Evolutionary conservation across 2,329 filamentous ascomycete genomes (phyloP).

Genomic region (Canariomyces notabilis): DNA sequence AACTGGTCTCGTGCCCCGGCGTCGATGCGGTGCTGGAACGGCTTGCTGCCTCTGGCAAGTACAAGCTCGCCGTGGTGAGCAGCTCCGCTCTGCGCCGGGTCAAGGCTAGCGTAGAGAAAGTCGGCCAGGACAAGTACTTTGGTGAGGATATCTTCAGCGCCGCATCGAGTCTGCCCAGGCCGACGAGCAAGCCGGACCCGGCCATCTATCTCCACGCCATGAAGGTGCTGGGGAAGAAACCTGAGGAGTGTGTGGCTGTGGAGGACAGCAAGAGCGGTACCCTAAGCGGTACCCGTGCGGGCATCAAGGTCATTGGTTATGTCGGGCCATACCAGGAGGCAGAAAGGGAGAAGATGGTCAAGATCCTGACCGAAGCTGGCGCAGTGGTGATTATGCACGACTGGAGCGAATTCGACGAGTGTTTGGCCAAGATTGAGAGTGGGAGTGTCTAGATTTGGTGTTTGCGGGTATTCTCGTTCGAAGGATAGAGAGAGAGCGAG

Average conservation of each 20-base stretch:
- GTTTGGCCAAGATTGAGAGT: conserved; percentile 43
- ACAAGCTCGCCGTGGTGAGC: conserved; percentile 74
- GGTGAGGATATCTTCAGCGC: conserved; percentile 73
- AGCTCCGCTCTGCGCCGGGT: conserved; percentile 76
- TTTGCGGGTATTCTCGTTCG: not conserved
- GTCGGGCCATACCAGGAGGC: conserved; percentile 68
- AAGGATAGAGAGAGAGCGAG: not conserved
- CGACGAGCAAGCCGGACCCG: conserved; percentile 88
- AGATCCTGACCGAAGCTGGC: conserved; percentile 55
- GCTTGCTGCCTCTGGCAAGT: conserved; percentile 56
- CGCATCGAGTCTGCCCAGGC: conserved; percentile 68
- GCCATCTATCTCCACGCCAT: conserved; percentile 80
- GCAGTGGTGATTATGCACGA: conserved; percentile 57
- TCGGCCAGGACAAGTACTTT: conserved; percentile 77
- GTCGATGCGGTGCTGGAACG: conserved; percentile 63
- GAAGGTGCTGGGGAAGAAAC: conserved; percentile 64
- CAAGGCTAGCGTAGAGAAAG: conserved; percentile 71
- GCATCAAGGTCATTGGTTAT: conserved; percentile 78
- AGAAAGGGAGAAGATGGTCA: conserved; percentile 61
- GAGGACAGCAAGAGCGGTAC: conserved; percentile 88
- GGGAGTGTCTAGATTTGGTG: conserved; percentile 24
- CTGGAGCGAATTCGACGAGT: conserved; percentile 52
- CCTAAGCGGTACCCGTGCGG: conserved; percentile 65
- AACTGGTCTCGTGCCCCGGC: conserved; percentile 63
- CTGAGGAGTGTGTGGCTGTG: conserved; percentile 70